These are phyloP conservation scores for Cucumis melo DNA, from an alignment of 306 rosid genomes.

Conservation along the genomic window DNA sequence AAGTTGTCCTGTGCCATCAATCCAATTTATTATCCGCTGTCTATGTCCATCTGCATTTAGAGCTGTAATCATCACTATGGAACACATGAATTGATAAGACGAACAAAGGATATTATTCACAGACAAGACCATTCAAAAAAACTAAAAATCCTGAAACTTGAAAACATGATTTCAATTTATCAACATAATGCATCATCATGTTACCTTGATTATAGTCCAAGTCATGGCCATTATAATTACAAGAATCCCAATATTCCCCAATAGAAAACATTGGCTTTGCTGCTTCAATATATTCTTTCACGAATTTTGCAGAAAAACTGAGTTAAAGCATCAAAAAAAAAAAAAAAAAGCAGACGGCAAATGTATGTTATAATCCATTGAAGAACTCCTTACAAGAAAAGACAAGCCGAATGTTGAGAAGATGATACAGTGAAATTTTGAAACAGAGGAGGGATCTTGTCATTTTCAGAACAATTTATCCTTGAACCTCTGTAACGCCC, in stretches of 20 bases:
- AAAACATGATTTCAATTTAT: background rate
- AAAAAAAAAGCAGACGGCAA: background rate
- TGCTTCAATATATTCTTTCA: conserved; percentile 74
- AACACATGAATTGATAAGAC: background rate
- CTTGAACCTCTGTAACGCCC: no score
- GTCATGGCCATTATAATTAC: conserved; percentile 49
- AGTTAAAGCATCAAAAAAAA: conserved; percentile 5
- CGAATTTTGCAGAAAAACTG: conserved; percentile 72
- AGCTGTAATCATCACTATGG: background rate
- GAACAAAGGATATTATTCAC: background rate
- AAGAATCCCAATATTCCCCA: conserved; percentile 89
- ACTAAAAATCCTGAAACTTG: background rate
- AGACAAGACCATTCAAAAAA: background rate
- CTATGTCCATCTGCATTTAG: conserved; percentile 65
- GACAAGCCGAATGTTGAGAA: background rate
- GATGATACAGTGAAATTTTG: background rate
- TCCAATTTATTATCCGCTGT: conserved; percentile 67
- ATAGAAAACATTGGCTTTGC: conserved; percentile 71
- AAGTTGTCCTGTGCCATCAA: conserved; percentile 69
- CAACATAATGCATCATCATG: background rate
- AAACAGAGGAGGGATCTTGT: background rate
- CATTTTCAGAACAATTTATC: background rate
- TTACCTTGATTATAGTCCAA: conserved; percentile 90
- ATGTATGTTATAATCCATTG: background rate
- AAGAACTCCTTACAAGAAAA: background rate